phyloP scores from a whole-genome alignment of 805 yeast genomes.

The Myxozyma nipponensis region DNA sequence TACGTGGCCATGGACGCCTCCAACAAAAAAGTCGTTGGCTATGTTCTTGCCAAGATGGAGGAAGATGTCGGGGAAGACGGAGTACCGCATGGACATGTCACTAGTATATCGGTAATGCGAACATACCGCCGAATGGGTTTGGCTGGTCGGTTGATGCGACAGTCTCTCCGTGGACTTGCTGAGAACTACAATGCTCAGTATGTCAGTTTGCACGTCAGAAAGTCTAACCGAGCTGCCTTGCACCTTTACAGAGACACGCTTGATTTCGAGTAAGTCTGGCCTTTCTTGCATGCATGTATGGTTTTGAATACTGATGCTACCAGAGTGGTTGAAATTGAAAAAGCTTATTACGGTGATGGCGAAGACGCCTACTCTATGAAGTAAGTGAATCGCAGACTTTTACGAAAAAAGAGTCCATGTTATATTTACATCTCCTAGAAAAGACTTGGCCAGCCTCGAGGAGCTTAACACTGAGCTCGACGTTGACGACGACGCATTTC shows the following conservation, averaged over 20 bases:
- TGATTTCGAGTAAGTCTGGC: slow-evolving; percentile 51
- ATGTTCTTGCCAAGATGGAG: slow-evolving; percentile 94
- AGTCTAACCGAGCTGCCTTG: slow-evolving; percentile 89
- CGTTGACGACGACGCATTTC: slow-evolving; percentile 13
- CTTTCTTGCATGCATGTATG: neutral
- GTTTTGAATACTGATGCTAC: neutral
- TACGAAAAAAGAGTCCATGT: neutral
- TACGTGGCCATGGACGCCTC: slow-evolving; percentile 76
- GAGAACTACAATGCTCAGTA: slow-evolving; percentile 78
- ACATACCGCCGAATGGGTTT: slow-evolving; percentile 92
- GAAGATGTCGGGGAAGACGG: slow-evolving; percentile 56
- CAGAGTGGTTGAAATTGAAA: slow-evolving; percentile 70
- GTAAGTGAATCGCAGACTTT: slow-evolving; percentile 50
- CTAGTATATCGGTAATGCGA: slow-evolving; percentile 91
- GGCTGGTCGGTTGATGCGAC: slow-evolving; percentile 88
- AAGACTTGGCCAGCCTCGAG: slow-evolving; percentile 13
- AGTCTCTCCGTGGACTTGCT: slow-evolving; percentile 70
- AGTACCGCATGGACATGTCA: slow-evolving; percentile 81
- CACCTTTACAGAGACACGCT: slow-evolving; percentile 86
- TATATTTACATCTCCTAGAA: slow-evolving; percentile 7
- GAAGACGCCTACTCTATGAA: slow-evolving; percentile 98
- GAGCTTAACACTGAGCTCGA: slow-evolving; percentile 18
- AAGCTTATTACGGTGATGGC: slow-evolving; percentile 91
- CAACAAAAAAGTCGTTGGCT: slow-evolving; percentile 84
- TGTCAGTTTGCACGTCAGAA: slow-evolving; percentile 89